phyloP scores from a whole-genome alignment of 805 yeast species.

The Saccharomycopsis fermentans region DNA sequence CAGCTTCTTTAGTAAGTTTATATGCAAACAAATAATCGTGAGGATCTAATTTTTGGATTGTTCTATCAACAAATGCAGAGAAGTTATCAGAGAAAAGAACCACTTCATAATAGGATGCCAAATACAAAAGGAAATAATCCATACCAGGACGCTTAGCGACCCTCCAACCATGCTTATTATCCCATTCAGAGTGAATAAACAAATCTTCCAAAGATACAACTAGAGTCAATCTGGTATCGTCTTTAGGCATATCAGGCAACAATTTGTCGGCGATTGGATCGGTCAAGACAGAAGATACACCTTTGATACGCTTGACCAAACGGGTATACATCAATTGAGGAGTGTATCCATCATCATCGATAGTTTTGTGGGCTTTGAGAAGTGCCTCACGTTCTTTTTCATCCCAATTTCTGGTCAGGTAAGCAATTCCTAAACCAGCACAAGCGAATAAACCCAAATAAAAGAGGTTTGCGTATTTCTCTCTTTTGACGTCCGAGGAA shows the following conservation, averaged over 20 bases:
- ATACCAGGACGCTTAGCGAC: constrained; percentile 98
- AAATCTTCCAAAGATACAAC: constrained; percentile 86
- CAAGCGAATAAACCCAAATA: constrained; percentile 48
- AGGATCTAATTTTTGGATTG: constrained; percentile 87
- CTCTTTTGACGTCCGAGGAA: constrained; percentile 72
- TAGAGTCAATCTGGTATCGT: constrained; percentile 80
- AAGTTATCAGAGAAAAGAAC: constrained; percentile 82
- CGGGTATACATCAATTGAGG: constrained; percentile 59
- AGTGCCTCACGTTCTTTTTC: constrained; percentile 54
- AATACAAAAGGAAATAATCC: constrained; percentile 89
- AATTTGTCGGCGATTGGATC: constrained; percentile 92
- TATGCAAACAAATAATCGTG: constrained; percentile 81
- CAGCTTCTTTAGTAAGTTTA: constrained; percentile 83
- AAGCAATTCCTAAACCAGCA: constrained; percentile 42
- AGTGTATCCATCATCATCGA: constrained; percentile 53
- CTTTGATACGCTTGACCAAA: constrained; percentile 57
- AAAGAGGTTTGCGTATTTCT: constrained; percentile 65
- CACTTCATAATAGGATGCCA: constrained; percentile 92
- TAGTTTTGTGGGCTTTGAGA: constrained; percentile 29
- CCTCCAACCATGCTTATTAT: constrained; percentile 89
- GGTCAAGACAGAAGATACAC: constrained; percentile 71
- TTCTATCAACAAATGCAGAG: constrained; percentile 74
- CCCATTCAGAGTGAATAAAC: constrained; percentile 87
- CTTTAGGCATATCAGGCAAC: constrained; percentile 85
- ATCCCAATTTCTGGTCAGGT: constrained; percentile 80